Evolutionary conservation across 2,329 filamentous ascomycete genomes (phyloP).

Genomic region (Fusarium tuaranense): DNA sequence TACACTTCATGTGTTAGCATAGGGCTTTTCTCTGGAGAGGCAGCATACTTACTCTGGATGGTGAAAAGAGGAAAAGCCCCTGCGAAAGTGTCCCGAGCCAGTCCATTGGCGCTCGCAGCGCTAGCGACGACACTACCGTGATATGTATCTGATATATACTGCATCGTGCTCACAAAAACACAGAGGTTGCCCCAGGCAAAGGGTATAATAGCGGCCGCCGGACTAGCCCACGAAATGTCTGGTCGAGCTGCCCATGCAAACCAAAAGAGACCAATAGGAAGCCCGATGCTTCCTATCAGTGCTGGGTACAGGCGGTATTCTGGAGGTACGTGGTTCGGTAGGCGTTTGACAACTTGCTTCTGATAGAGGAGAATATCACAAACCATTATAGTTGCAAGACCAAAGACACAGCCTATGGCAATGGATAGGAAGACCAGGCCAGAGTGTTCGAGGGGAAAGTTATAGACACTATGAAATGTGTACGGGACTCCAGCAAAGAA

Average conservation of each 20-base stretch:
- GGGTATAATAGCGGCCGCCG: constrained; percentile 62
- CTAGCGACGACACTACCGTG: constrained; percentile 66
- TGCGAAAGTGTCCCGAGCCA: constrained; percentile 66
- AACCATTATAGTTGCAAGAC: constrained; percentile 53
- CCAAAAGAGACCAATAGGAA: constrained; percentile 69
- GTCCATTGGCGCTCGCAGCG: constrained; percentile 69
- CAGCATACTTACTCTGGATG: constrained; percentile 61
- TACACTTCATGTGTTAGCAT: not conserved
- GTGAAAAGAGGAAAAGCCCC: constrained; percentile 72
- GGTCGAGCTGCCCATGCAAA: constrained; percentile 67
- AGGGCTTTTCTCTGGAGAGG: not conserved
- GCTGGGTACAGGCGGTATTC: constrained; percentile 70
- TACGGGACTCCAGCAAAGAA: constrained; percentile 65
- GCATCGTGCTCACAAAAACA: constrained; percentile 65
- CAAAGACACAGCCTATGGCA: constrained; percentile 58
- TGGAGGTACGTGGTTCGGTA: constrained; percentile 55
- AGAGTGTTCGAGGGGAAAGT: constrained; percentile 56
- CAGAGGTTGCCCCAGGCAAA: constrained; percentile 72
- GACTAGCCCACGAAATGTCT: constrained; percentile 62
- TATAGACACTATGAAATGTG: constrained; percentile 58
- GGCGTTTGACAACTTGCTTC: constrained; percentile 47
- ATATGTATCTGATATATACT: constrained; percentile 69
- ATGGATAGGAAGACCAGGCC: constrained; percentile 60
- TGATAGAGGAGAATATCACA: constrained; percentile 59
- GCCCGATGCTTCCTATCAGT: constrained; percentile 66